Conservation (phyloP, 805 yeast species). For the Yarrowia osloensis region DNA sequence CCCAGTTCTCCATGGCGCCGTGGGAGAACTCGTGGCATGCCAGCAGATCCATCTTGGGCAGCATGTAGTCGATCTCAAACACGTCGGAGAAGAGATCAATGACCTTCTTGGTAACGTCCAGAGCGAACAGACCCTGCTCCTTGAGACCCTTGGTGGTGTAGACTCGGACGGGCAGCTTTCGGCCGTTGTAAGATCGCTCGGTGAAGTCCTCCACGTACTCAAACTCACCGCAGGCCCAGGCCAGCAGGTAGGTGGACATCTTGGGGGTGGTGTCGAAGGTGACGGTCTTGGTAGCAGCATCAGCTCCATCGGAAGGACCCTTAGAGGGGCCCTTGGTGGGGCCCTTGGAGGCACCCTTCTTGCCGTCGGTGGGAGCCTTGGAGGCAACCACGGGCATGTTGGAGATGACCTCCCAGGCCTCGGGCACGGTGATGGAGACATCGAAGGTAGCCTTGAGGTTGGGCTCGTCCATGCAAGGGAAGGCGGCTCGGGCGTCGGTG, state of each 20-base stretch:
- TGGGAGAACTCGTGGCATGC: conserved; percentile 83
- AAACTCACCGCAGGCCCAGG: conserved; percentile 80
- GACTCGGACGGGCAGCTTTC: conserved; percentile 75
- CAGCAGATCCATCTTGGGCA: conserved; percentile 80
- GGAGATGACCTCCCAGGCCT: conserved; percentile 42
- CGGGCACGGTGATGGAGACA: conserved; percentile 53
- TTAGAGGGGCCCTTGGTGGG: conserved; percentile 28
- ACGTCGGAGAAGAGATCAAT: conserved; percentile 70
- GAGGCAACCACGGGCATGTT: conserved; percentile 61
- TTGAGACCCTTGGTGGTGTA: conserved; percentile 79
- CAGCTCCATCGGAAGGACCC: conserved; percentile 35
- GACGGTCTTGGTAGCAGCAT: conserved; percentile 76
- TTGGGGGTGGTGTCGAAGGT: conserved; percentile 78
- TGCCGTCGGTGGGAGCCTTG: conserved; percentile 57
- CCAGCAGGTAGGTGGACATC: conserved; percentile 84
- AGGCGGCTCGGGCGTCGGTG: conserved; percentile 82
- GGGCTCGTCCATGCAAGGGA: conserved; percentile 87
- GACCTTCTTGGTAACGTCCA: conserved; percentile 73
- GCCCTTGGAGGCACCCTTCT: conserved; percentile 47
- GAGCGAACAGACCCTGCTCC: conserved; percentile 69
- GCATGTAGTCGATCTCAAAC: conserved; percentile 73
- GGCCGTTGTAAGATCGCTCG: conserved; percentile 47
- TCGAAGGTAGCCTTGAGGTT: conserved; percentile 74
- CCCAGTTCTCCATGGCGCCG: conserved; percentile 88
- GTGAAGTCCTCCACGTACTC: conserved; percentile 63